Percentiles rank a stretch among this genome's conserved stretches.
Evolutionary conservation across 2,329 filamentous ascomycete species (phyloP).

Genomic region (Chaetomium olivaceum): DNA sequence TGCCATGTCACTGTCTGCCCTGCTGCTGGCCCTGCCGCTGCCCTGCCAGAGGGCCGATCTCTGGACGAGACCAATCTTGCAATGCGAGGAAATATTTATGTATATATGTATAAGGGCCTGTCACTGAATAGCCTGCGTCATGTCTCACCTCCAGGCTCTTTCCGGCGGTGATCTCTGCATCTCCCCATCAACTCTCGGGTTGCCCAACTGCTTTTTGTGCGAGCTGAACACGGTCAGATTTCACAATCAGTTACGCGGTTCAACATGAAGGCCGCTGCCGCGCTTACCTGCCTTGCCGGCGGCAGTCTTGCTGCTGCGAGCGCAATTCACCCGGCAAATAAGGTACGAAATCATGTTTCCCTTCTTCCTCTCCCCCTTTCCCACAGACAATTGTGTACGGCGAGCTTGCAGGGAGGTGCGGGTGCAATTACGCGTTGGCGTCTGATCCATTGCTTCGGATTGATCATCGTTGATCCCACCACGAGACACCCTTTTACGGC

Average conservation of each 20-base stretch:
- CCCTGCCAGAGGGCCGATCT: slow-evolving; percentile 7
- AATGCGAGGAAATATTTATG: no score
- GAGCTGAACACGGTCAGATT: background rate
- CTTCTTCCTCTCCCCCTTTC: background rate
- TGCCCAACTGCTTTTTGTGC: slow-evolving; percentile 5
- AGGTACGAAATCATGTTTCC: slow-evolving; percentile 23
- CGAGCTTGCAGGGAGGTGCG: background rate
- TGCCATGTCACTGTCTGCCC: no score
- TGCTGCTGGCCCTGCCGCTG: background rate
- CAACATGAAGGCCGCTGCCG: slow-evolving; percentile 33
- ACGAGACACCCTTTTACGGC: background rate
- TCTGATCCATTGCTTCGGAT: slow-evolving; percentile 5
- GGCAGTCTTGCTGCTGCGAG: slow-evolving; percentile 29
- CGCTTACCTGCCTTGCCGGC: slow-evolving; percentile 32
- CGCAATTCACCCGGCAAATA: slow-evolving; percentile 16
- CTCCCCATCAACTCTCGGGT: background rate
- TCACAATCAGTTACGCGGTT: background rate
- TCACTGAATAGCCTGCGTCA: background rate
- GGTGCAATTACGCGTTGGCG: background rate
- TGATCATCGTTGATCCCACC: background rate
- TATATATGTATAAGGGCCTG: slow-evolving; percentile 5
- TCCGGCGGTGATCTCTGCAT: slow-evolving; percentile 12
- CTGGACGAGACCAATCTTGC: background rate
- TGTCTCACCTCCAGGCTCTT: slow-evolving; percentile 9
- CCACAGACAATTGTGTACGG: background rate